Conservation (phyloP, 2,329 filamentous ascomycete species). For the Colletotrichum sp. region DNA sequence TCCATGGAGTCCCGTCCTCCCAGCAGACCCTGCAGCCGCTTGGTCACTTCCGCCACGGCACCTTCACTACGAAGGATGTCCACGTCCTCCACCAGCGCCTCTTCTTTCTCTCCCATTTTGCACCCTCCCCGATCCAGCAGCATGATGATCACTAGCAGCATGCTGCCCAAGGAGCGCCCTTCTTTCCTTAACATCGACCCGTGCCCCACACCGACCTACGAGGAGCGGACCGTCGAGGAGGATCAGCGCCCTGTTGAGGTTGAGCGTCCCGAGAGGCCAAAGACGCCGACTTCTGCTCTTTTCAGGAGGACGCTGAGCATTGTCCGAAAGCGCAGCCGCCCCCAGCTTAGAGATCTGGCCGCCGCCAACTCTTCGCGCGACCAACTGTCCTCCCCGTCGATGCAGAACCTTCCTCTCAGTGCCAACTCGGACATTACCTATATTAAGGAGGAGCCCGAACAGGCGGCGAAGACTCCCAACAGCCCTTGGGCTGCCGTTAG, state of each 20-base stretch:
- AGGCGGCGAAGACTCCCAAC: constrained; percentile 26
- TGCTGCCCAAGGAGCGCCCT: constrained; percentile 42
- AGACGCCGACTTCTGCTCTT: constrained; percentile 48
- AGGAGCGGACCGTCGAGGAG: constrained; percentile 27
- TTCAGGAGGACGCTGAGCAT: constrained; percentile 61
- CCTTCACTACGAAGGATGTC: constrained; percentile 34
- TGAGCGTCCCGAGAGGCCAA: constrained; percentile 41
- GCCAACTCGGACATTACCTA: constrained; percentile 40
- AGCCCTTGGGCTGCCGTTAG: constrained; percentile 38
- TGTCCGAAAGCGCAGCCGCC: constrained; percentile 60
- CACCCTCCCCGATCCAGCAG: constrained; percentile 50
- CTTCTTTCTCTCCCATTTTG: constrained; percentile 33
- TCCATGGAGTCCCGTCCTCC: constrained; percentile 35
- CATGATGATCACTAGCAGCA: constrained; percentile 35
- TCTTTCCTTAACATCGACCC: constrained; percentile 61
- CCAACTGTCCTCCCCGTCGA: constrained; percentile 28
- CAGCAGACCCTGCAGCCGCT: constrained; percentile 23
- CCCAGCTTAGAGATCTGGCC: constrained; percentile 43
- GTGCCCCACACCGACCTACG: constrained; percentile 46
- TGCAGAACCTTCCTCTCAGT: constrained; percentile 32
- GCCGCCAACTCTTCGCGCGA: constrained; percentile 40
- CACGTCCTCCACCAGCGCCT: constrained; percentile 37
- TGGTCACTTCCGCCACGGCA: constrained; percentile 30
- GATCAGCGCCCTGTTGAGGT: constrained; percentile 30
- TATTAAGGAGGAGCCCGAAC: constrained; percentile 30